These are phyloP conservation scores for Leccinum griseonigrum DNA, from an alignment of 1,284 basidiomycete species.

Conservation along the genomic window DNA sequence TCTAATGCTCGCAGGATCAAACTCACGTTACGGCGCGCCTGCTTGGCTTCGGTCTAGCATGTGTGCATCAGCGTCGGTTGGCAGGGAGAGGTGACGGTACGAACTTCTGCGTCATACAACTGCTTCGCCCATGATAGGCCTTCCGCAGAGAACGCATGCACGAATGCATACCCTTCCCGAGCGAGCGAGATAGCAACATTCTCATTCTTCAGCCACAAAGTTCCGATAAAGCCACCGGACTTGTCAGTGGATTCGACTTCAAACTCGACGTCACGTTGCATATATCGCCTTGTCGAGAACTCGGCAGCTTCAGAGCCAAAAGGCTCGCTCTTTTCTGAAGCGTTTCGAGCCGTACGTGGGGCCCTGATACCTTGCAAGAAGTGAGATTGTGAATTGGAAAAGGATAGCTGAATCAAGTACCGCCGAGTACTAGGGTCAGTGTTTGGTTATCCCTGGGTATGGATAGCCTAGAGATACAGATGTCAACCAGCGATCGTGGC, in stretches of 20 bases:
- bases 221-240: conserved; percentile 93
- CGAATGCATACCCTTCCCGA: conserved; percentile 82
- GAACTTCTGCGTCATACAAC: conserved; percentile 81
- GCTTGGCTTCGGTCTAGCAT: conserved; percentile 71
- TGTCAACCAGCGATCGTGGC: conserved; percentile 6
- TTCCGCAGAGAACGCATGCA: conserved; percentile 89
- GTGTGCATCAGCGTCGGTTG: conserved; percentile 7
- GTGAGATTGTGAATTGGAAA: conserved; percentile 8
- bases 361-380: conserved; percentile 68
- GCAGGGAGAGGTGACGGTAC: conserved; percentile 14
- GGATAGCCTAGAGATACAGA: conserved; percentile 52
- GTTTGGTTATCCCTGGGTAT: conserved; percentile 92
- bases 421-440: conserved; percentile 85
- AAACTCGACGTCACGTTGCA: conserved; percentile 96
- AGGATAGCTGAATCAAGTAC: conserved; percentile 38
- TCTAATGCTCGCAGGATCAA: neutral
- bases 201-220: conserved; percentile 79
- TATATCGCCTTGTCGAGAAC: conserved; percentile 76
- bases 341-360: conserved; percentile 77
- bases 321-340: conserved; percentile 87
- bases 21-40: conserved; percentile 72
- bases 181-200: conserved; percentile 85
- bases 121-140: conserved; percentile 74
- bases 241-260: conserved; percentile 91
- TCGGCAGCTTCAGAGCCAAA: conserved; percentile 84